Percentiles rank a stretch among this genome's conserved stretches.
phyloP scores from a whole-genome alignment of 495 filamentous ascomycete genomes.

The Aspergillus asperescens region DNA sequence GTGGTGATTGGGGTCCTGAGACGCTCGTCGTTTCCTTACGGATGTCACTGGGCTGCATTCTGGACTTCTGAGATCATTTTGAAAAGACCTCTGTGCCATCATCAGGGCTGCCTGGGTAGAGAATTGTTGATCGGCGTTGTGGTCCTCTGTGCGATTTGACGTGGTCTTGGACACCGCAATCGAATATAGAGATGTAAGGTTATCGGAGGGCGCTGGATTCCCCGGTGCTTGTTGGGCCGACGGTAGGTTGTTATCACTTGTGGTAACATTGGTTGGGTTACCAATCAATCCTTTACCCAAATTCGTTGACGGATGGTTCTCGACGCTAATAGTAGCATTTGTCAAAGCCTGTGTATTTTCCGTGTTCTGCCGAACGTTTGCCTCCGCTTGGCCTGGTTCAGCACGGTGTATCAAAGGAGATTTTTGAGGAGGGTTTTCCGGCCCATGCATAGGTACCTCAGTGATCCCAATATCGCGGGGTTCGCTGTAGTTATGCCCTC shows the following conservation, averaged over 20 bases:
- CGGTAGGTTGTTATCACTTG: conserved; percentile 33
- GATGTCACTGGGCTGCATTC: conserved; percentile 16
- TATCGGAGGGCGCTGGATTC: conserved; percentile 26
- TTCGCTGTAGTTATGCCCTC: neutral
- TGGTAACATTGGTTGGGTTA: conserved; percentile 19
- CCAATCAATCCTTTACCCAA: neutral
- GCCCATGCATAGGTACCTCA: neutral
- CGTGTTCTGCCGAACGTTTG: neutral
- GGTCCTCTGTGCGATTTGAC: conserved; percentile 17
- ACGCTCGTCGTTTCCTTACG: conserved; percentile 14
- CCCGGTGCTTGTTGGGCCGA: conserved; percentile 34
- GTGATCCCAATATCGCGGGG: neutral
- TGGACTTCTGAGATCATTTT: conserved; percentile 40
- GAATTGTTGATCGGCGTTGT: conserved; percentile 33
- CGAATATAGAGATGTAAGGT: conserved; percentile 38
- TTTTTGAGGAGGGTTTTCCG: neutral
- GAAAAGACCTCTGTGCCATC: conserved; percentile 44
- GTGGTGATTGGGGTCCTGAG: conserved; percentile 12
- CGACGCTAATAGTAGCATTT: conserved; percentile 18
- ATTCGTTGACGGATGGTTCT: conserved; percentile 11
- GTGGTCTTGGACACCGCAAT: conserved; percentile 26
- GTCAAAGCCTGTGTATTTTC: conserved; percentile 8
- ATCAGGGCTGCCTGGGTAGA: conserved; percentile 48
- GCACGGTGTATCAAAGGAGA: neutral
- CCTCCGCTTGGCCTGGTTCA: neutral